phyloP scores from a whole-genome alignment of 1,284 basidiomycete genomes.

The Sporisorium exsertum region DNA sequence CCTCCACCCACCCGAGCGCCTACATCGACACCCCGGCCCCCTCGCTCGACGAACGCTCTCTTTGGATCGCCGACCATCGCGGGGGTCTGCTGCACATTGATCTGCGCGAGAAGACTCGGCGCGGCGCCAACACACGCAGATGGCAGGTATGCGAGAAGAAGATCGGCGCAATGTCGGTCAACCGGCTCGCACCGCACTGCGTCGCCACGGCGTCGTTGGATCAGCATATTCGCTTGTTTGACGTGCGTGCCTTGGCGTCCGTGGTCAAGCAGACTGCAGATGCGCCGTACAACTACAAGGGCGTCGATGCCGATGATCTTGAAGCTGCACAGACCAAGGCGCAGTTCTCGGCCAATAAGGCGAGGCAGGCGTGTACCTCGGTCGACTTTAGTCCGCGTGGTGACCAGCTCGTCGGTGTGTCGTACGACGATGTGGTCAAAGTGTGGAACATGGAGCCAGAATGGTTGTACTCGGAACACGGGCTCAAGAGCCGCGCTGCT shows the following conservation, averaged over 20 bases:
- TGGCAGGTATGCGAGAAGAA: constrained; percentile 69
- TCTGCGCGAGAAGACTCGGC: constrained; percentile 41
- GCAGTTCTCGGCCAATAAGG: constrained; percentile 46
- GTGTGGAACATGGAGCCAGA: constrained; percentile 36
- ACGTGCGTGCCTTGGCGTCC: constrained; percentile 55
- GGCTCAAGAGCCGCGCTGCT: constrained; percentile 24
- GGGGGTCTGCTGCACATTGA: constrained; percentile 65
- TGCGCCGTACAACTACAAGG: constrained; percentile 51
- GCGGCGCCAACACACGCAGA: constrained; percentile 35
- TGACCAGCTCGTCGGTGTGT: constrained; percentile 57
- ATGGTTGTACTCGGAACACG: constrained; percentile 39
- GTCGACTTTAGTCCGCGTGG: constrained; percentile 64
- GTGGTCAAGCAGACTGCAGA: constrained; percentile 38
- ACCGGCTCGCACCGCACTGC: constrained; percentile 50
- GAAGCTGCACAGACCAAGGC: constrained; percentile 42
- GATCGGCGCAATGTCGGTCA: constrained; percentile 67
- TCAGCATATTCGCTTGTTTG: constrained; percentile 64
- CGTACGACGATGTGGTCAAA: constrained; percentile 66
- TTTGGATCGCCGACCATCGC: constrained; percentile 68
- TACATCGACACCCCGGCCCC: constrained; percentile 51
- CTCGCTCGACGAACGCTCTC: constrained; percentile 51
- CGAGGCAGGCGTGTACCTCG: constrained; percentile 62
- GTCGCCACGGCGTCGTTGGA: constrained; percentile 66
- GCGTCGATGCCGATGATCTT: constrained; percentile 52
- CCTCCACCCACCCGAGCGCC: constrained; percentile 46